Evolutionary conservation across 2,329 filamentous ascomycete genomes (phyloP).

Genomic region (Aspergillus piperis): DNA sequence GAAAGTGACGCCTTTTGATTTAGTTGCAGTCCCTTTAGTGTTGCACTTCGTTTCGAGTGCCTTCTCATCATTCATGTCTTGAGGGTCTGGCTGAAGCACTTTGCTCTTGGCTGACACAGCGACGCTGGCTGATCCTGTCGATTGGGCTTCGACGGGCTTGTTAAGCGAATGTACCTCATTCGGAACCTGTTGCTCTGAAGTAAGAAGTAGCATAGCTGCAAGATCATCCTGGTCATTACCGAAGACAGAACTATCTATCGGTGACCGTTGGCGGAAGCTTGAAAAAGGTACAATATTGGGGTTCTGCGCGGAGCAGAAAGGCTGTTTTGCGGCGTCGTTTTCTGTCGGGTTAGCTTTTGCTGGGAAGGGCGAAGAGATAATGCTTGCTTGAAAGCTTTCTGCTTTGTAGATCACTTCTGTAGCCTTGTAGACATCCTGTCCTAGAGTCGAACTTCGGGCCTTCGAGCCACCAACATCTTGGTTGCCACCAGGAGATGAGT

Average conservation of each 20-base stretch:
- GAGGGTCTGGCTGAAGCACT: not conserved
- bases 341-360: not conserved
- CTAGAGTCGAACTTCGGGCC: not conserved
- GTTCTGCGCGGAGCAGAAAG: not conserved
- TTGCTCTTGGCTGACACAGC: not conserved
- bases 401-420: conserved; percentile 24
- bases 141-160: not conserved
- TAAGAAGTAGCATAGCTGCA: conserved; percentile 30
- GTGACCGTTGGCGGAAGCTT: conserved; percentile 25
- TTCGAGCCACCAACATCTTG: not conserved
- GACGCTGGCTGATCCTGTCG: not conserved
- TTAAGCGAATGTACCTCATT: not conserved
- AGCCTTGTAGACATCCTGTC: conserved; percentile 12
- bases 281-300: conserved; percentile 37
- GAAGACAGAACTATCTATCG: conserved; percentile 14
- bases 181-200: conserved; percentile 12
- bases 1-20: conserved; percentile 32
- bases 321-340: not conserved
- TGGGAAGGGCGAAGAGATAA: conserved; percentile 11
- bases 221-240: conserved; percentile 31
- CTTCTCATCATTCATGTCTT: not conserved
- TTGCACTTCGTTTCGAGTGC: not conserved
- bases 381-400: conserved; percentile 17
- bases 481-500: not conserved
- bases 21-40: conserved; percentile 5